These are phyloP conservation scores for Pythium pyrilobum DNA, from an alignment of 352 stramenopile genomes.

Conservation along the genomic window DNA sequence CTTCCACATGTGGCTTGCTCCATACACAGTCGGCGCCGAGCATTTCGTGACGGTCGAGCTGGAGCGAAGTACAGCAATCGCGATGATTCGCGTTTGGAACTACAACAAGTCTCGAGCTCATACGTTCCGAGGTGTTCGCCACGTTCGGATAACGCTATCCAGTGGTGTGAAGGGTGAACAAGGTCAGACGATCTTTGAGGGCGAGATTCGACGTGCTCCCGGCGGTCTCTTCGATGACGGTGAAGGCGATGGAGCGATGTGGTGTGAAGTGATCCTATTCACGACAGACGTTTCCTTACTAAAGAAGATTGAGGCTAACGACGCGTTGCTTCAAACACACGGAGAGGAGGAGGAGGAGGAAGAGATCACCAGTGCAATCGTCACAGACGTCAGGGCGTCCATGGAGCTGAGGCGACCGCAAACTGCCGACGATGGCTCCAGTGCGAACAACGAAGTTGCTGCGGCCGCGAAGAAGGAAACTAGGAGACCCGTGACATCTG, in stretches of 20 bases:
- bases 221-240: conserved; percentile 51
- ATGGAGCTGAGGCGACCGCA: conserved; percentile 44
- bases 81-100: conserved; percentile 90
- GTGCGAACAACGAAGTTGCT: background rate
- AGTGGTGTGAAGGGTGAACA: background rate
- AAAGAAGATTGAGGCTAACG: conserved; percentile 64
- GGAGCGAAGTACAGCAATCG: conserved; percentile 30
- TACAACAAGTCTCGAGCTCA: conserved; percentile 90
- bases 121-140: conserved; percentile 60
- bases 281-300: conserved; percentile 63
- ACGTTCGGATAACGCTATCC: conserved; percentile 55
- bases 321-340: conserved; percentile 20
- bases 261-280: conserved; percentile 86
- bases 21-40: conserved; percentile 46
- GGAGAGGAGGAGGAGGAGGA: conserved; percentile 39
- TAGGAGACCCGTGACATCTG: conserved; percentile 42
- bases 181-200: conserved; percentile 68
- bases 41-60: conserved; percentile 65
- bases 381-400: conserved; percentile 28
- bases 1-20: conserved; percentile 89
- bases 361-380: conserved; percentile 31
- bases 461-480: background rate
- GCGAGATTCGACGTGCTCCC: conserved; percentile 73
- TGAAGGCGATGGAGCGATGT: conserved; percentile 35
- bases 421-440: conserved; percentile 40